Base-by-base conservation (phyloP, 2,329 filamentous ascomycete genomes). In the Polychaeton citri region DNA sequence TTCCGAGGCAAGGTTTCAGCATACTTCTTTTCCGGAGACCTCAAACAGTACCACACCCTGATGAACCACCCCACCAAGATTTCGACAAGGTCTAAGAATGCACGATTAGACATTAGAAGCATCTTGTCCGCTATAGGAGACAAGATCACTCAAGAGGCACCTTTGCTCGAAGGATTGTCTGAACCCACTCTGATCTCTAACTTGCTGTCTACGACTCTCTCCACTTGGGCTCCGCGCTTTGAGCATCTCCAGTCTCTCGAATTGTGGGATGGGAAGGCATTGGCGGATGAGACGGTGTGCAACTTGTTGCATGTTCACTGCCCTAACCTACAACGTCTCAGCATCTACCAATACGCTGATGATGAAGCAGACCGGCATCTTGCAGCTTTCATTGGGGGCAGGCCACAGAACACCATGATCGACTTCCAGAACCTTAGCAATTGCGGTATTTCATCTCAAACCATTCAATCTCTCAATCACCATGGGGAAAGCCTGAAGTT, bases 301-400 rank as follows among this genome's bases (percentile, higher is more conserved):
- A 57, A 60, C 9, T 65, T 71, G 3, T 69, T 84, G 33, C 61
- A 65, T 17, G 52, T 65, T 17, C 61, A 70, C 44, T 84, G 79
- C 44, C 72, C 72, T 2, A 59, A 68, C 6, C 79, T 85, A 45
- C 65, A 65, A 30, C 66, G 71, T 26, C 55, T 85, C 16, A 71
- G 65, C 18, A 72, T 79, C 37, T 76, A 68, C 42, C 62, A 53
- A 30, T 72, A 66, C 6, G 35, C 40, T 6, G 47, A 50, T 15
- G 42, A 47, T n/a, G 63, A 67, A n/a, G 64, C 68, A 5, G 78
- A 82, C 40, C 56, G 65, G 19, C 63, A 72, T 28, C 61, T 80
- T 34, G 69, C 74, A 1, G 58, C 60, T 2, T 79, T 82, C 47
- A 63, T 83, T 32, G 58, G 58, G 17, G 61, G 63, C 1, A 62